Base-by-base conservation (phyloP, 768 basidiomycete species). In the Podaxis sp. region DNA sequence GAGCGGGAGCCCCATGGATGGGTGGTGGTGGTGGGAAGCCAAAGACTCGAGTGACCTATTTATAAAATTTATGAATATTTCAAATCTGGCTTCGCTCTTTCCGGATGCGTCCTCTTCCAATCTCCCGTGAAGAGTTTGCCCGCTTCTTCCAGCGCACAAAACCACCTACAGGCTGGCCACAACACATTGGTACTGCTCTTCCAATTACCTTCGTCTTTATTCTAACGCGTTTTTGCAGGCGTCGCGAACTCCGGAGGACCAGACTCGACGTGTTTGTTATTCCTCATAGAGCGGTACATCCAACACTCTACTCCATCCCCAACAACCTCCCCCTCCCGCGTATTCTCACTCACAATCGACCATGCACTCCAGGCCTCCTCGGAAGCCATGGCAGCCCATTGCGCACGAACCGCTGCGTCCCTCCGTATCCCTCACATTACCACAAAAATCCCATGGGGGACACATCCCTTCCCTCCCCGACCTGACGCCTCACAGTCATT, bases 241-340 rank as follows among this genome's bases (percentile, higher is more conserved):
- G 82, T 93, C 49, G 91, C 88, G 22, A 87, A 86, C 71, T 94
- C 93, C 11, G 93, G 89, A 6, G 93, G 93, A 1, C 84, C 91
- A 9, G 93, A 94, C 72, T 94, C 93, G 2, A 85, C 88, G 0
- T 91, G 89, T 70, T 78, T 94, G 4, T 77, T 93, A 15, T 91
- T 85, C 67, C 82, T 94, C 13, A 74, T 93, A 40, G 69, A 84
- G 41, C 76, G 77, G 25, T 71, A 82, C 27, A 66, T 87, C 41
- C 67, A 72, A 29, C 71, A 72, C 65, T 57, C 24, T 15, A 52
- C 27, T 4, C 25, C 40, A 15, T 49, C 25, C 4, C 36, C 54
- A 38, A 22, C 41, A 2, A 41, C 50, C 37, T 29, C 60, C 0
- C 65, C 68, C 9, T 53, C 61, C 2, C 68, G 68, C 13, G 64